phyloP scores from a whole-genome alignment of 768 basidiomycete genomes.

The Cystofilobasidium ferigula region DNA sequence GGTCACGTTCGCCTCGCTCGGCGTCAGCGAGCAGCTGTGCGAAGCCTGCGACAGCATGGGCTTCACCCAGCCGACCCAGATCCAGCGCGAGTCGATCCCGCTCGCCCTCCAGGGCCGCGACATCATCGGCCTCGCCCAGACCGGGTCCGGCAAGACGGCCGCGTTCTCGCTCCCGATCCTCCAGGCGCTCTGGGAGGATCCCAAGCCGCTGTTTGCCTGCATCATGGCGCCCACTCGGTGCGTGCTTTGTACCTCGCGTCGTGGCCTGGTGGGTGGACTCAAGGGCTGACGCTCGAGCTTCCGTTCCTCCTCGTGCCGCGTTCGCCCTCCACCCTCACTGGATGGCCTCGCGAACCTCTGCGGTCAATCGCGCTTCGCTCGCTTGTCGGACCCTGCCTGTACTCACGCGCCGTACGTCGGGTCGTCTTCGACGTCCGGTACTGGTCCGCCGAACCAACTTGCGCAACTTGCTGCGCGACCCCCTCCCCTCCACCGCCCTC shows the following conservation, averaged over 20 bases:
- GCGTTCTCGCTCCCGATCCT: conserved; percentile 93
- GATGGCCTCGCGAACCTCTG: no score
- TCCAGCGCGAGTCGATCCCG: conserved; percentile 74
- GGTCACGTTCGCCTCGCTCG: conserved; percentile 65
- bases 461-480: background rate
- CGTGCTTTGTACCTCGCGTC: conserved; percentile 25
- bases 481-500: background rate
- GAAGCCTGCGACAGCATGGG: conserved; percentile 69
- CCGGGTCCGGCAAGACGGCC: conserved; percentile 94
- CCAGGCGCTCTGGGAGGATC: conserved; percentile 85
- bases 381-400: no score
- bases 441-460: no score
- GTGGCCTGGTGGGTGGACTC: background rate
- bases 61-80: conserved; percentile 78
- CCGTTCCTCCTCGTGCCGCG: no score
- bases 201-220: conserved; percentile 82
- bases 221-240: conserved; percentile 83
- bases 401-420: no score
- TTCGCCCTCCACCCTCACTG: no score
- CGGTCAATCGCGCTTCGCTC: no score
- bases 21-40: conserved; percentile 78
- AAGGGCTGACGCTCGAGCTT: background rate
- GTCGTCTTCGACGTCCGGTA: no score
- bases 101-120: conserved; percentile 82
- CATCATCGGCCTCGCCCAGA: conserved; percentile 96